phyloP scores from a whole-genome alignment of 2,329 filamentous ascomycete genomes.

The Byssochlamys sp. region DNA sequence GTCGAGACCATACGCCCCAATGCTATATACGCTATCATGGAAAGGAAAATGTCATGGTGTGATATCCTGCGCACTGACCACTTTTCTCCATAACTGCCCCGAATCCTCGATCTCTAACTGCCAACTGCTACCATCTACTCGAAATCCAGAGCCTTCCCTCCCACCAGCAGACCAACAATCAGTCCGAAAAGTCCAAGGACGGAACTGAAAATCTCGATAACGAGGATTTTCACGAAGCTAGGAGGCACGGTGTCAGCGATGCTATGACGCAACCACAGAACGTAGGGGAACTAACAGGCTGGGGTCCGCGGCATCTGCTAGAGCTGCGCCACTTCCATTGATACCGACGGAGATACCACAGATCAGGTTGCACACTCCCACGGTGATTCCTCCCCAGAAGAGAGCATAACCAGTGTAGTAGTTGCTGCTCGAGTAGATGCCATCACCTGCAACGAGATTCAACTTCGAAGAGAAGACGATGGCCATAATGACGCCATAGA shows the following conservation, averaged over 20 bases:
- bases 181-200: constrained; percentile 92
- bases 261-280: background rate
- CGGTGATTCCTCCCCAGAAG: constrained; percentile 91
- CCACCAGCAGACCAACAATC: constrained; percentile 84
- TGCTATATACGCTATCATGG: constrained; percentile 28
- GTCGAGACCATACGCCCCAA: constrained; percentile 30
- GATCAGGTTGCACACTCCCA: constrained; percentile 89
- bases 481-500: constrained; percentile 99
- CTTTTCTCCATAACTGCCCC: constrained; percentile 8
- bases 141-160: constrained; percentile 73
- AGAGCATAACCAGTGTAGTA: constrained; percentile 92
- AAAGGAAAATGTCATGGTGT: constrained; percentile 14
- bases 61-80: constrained; percentile 14
- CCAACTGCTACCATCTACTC: constrained; percentile 14
- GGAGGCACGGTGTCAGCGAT: constrained; percentile 4
- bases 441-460: constrained; percentile 52
- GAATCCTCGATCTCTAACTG: background rate
- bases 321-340: constrained; percentile 90
- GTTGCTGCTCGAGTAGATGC: constrained; percentile 63
- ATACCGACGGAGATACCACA: constrained; percentile 96
- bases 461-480: constrained; percentile 95
- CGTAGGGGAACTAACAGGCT: constrained; percentile 56
- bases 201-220: constrained; percentile 98
- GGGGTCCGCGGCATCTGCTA: constrained; percentile 89
- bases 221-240: constrained; percentile 96